A percentile compares a stretch with the other conserved stretches of the same genome.
These are phyloP conservation scores for Ascochyta koolunga DNA, from an alignment of 2,329 filamentous ascomycete genomes.

Conservation along the genomic window DNA sequence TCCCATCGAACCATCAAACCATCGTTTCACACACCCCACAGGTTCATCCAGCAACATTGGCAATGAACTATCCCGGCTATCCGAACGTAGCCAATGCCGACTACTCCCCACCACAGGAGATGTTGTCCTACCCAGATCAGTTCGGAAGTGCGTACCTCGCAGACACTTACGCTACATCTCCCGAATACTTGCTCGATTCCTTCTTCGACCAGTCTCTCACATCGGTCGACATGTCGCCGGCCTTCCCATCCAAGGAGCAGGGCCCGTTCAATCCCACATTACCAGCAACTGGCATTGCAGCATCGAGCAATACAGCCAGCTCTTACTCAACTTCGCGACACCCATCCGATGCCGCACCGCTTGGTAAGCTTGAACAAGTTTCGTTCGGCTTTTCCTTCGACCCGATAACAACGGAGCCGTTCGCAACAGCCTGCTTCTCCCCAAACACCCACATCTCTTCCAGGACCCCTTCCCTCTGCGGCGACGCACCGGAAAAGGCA, in stretches of 20 bases:
- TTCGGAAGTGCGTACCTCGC: constrained; percentile 35
- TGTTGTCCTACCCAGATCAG: constrained; percentile 29
- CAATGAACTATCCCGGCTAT: constrained; percentile 34
- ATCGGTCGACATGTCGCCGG: constrained; percentile 27
- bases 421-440: constrained; percentile 25
- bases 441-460: constrained; percentile 28
- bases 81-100: constrained; percentile 33
- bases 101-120: constrained; percentile 32
- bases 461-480: constrained; percentile 43
- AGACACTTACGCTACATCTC: constrained; percentile 28
- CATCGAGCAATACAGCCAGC: constrained; percentile 17
- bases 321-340: constrained; percentile 19
- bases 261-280: constrained; percentile 22
- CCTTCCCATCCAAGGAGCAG: constrained; percentile 24
- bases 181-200: constrained; percentile 34
- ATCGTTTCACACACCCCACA: constrained; percentile 5
- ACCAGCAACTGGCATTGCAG: constrained; percentile 20
- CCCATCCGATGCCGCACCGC: constrained; percentile 27
- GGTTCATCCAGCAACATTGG: background rate
- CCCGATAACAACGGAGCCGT: constrained; percentile 18
- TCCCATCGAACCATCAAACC: constrained; percentile 10
- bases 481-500: constrained; percentile 31
- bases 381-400: constrained; percentile 29
- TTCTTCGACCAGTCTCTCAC: constrained; percentile 40
- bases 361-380: constrained; percentile 28